Conservation (phyloP, 352 stramenopile genomes). For the Globisporangium heterothallicum region DNA sequence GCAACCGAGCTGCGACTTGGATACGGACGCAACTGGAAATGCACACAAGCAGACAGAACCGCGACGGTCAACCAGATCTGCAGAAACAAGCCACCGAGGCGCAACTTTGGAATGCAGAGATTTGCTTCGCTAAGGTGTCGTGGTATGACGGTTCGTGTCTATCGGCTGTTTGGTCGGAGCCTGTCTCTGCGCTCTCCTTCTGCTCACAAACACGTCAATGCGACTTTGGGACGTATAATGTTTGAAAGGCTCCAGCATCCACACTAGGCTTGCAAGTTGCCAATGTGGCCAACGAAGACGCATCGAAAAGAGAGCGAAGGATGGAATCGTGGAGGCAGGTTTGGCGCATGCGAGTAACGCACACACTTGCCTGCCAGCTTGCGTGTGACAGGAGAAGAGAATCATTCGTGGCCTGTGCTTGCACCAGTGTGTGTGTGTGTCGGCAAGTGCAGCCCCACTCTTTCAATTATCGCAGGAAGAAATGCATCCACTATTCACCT, state of each 20-base stretch:
- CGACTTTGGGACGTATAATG: neutral
- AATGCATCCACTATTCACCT: too few relatives aligned
- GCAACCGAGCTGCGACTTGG: too few relatives aligned
- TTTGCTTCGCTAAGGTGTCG: neutral
- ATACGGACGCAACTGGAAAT: neutral
- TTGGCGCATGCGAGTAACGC: conserved; percentile 4
- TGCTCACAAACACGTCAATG: neutral
- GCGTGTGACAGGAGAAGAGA: conserved; percentile 9
- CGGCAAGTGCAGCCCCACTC: neutral
- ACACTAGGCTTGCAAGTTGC: neutral
- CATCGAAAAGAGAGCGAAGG: neutral
- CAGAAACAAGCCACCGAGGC: neutral
- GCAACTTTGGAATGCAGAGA: neutral
- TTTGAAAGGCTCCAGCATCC: neutral
- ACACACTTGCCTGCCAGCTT: neutral
- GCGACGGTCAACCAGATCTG: neutral
- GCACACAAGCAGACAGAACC: neutral
- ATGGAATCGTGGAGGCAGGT: neutral
- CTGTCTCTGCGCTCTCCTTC: conserved; percentile 2
- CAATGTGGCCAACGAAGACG: too few relatives aligned
- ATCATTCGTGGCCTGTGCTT: neutral
- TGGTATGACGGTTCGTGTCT: neutral
- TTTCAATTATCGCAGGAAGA: too few relatives aligned
- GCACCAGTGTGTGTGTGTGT: neutral
- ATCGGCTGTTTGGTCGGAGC: neutral